Evolutionary conservation across 257 asterid genomes (phyloP).

Genomic region (Petunia secreta): DNA sequence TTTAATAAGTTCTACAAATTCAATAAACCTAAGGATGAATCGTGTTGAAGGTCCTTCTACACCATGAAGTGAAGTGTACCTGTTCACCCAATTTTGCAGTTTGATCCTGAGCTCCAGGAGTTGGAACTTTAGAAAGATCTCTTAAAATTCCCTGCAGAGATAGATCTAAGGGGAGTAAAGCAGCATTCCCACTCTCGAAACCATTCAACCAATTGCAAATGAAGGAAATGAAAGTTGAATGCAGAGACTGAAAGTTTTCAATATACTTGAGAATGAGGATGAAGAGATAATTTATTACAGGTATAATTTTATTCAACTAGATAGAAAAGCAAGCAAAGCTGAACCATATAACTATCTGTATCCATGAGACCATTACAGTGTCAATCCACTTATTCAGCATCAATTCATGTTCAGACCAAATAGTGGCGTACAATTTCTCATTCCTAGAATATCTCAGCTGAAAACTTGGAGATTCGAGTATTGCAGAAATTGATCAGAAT

Average conservation of each 20-base stretch:
- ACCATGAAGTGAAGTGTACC: constrained; percentile 30
- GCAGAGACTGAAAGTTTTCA: background rate
- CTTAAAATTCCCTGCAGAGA: constrained; percentile 76
- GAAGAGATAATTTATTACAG: background rate
- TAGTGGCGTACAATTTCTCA: too few relatives aligned
- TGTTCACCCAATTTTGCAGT: constrained; percentile 55
- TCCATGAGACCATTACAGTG: too few relatives aligned
- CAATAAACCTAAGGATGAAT: background rate
- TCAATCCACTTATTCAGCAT: too few relatives aligned
- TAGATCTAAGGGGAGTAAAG: constrained; percentile 3
- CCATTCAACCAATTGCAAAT: background rate
- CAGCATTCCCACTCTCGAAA: background rate
- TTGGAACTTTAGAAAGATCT: constrained; percentile 77
- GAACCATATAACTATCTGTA: too few relatives aligned
- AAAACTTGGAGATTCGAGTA: too few relatives aligned
- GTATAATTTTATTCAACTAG: background rate
- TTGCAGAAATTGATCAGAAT: too few relatives aligned
- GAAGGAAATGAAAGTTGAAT: background rate
- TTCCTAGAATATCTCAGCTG: too few relatives aligned
- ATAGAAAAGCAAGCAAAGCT: background rate
- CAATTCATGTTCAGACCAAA: too few relatives aligned
- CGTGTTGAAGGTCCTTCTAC: background rate
- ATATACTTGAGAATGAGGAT: background rate
- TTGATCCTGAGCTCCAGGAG: constrained; percentile 55
- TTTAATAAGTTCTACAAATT: background rate